phyloP scores from a whole-genome alignment of 306 rosid genomes.

The Rosa multiflora region DNA sequence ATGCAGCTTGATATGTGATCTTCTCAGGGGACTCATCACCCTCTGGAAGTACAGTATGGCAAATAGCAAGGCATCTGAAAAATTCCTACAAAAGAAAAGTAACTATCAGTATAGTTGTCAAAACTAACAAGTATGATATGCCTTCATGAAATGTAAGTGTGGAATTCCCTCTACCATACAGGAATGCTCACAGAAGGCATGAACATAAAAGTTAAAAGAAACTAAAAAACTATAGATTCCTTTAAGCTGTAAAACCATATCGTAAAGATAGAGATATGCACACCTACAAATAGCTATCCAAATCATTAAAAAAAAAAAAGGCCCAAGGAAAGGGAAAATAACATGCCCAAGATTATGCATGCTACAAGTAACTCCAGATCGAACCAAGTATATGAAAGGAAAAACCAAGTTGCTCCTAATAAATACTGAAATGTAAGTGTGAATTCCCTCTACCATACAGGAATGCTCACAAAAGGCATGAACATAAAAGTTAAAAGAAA shows the following conservation, averaged over 20 bases:
- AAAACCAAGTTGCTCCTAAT: too few species aligned
- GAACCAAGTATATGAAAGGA: conserved; percentile 15
- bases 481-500: neutral
- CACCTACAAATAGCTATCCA: neutral
- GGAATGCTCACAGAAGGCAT: neutral
- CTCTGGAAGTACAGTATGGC: conserved; percentile 94
- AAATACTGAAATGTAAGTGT: neutral
- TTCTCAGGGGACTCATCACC: conserved; percentile 85
- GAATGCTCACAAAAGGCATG: neutral
- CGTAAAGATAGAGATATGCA: neutral
- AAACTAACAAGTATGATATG: neutral
- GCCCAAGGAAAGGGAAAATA: neutral
- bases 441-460: neutral
- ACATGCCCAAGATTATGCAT: neutral
- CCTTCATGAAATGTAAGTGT: conserved; percentile 4
- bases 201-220: neutral
- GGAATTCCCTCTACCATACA: neutral
- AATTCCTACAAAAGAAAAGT: conserved; percentile 39
- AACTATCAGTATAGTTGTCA: conserved; percentile 2
- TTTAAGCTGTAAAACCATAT: neutral
- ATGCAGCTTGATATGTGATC: conserved; percentile 88
- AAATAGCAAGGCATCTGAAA: conserved; percentile 80
- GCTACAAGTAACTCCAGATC: conserved; percentile 2
- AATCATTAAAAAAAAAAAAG: neutral
- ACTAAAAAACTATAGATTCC: neutral